These are phyloP conservation scores for Globisporangium nunn DNA, from an alignment of 352 stramenopile species.

Conservation along the genomic window DNA sequence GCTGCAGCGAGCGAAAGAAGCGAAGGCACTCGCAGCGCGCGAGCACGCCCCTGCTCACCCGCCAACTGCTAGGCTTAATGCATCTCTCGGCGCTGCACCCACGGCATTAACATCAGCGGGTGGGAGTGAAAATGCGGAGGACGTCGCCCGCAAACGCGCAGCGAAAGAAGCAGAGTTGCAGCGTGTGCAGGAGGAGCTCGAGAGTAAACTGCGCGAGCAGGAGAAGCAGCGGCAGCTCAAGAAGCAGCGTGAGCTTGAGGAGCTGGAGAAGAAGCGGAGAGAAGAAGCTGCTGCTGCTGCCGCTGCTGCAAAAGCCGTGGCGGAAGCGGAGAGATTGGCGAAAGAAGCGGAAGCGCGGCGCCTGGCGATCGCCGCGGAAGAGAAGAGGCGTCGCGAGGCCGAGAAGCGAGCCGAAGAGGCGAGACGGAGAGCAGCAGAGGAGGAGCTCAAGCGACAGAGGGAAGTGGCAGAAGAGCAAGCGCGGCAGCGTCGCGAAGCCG, in stretches of 20 bases:
- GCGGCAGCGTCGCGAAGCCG: slow-evolving; percentile 30
- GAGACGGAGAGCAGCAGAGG: slow-evolving; percentile 25
- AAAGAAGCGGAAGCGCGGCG: slow-evolving; percentile 18
- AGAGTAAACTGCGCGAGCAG: slow-evolving; percentile 7
- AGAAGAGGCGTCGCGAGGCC: slow-evolving; percentile 22
- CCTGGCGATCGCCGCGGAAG: slow-evolving; percentile 27
- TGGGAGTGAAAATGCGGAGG: slow-evolving; percentile 17
- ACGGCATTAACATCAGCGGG: slow-evolving; percentile 2
- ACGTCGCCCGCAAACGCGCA: slow-evolving; percentile 14
- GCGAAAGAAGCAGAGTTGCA: slow-evolving; percentile 26
- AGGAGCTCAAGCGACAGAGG: slow-evolving; percentile 35
- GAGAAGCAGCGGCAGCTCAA: slow-evolving; percentile 8
- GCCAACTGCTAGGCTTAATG: not conserved
- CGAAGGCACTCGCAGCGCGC: slow-evolving; percentile 28
- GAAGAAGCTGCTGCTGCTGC: slow-evolving; percentile 16
- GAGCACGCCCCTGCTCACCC: slow-evolving; percentile 9
- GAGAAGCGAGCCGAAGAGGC: slow-evolving; percentile 30
- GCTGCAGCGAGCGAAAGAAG: slow-evolving; percentile 41
- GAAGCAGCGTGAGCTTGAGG: slow-evolving; percentile 10
- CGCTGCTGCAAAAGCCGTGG: slow-evolving; percentile 4
- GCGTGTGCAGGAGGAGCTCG: slow-evolving; percentile 8
- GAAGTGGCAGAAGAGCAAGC: slow-evolving; percentile 32
- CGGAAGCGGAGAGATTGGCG: not conserved
- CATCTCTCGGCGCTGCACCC: slow-evolving; percentile 6
- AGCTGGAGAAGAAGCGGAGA: slow-evolving; percentile 17